phyloP scores from a whole-genome alignment of 169 alveolate species.

The Cystoisospora suis region DNA sequence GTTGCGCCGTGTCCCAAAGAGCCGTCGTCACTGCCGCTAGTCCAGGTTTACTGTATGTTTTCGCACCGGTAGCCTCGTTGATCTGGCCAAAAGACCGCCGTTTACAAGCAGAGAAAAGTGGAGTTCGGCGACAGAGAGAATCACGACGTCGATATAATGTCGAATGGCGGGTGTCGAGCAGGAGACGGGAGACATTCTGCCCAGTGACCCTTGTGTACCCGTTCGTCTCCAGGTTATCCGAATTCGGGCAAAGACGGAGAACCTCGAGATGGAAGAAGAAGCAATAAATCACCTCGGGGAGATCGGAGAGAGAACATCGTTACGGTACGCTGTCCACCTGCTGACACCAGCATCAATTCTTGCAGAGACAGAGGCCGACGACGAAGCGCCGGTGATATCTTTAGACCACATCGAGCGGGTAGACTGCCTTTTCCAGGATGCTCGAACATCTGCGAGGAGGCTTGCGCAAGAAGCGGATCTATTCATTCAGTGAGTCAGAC shows the following conservation, averaged over 20 bases:
- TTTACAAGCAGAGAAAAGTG: too few species aligned
- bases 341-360: conserved; percentile 97
- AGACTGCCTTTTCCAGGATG: conserved; percentile 95
- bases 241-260: conserved; percentile 96
- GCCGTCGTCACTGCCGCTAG: too few species aligned
- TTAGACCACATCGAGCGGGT: conserved; percentile 93
- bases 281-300: conserved; percentile 95
- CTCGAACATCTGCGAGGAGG: conserved; percentile 95
- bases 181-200: too few species aligned
- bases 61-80: too few species aligned
- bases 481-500: conserved; percentile 51
- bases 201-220: too few species aligned
- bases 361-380: conserved; percentile 92
- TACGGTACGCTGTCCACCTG: conserved; percentile 94
- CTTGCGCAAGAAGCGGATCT: conserved; percentile 86
- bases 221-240: conserved; percentile 93
- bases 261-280: conserved; percentile 92
- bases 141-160: too few species aligned
- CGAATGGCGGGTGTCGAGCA: too few species aligned
- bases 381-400: conserved; percentile 78
- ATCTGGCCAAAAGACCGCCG: too few species aligned
- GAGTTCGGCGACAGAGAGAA: too few species aligned
- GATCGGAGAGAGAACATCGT: conserved; percentile 95
- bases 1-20: too few species aligned
- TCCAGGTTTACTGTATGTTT: too few species aligned